phyloP scores from a whole-genome alignment of 345 rosid genomes.

The Eucalyptus tenuipes region DNA sequence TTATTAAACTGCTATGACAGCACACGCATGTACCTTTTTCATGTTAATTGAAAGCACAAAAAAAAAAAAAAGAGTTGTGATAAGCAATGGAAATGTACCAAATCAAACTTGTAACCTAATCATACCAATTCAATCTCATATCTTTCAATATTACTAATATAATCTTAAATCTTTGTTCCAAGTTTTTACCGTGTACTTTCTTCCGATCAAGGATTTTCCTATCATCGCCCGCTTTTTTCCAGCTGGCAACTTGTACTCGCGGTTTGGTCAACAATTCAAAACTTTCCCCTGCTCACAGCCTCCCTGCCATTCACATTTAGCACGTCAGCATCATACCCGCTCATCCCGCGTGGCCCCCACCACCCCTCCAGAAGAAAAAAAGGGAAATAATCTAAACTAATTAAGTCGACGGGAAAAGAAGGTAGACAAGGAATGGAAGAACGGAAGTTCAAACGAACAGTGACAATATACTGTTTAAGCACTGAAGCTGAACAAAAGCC shows the following conservation, averaged over 20 bases:
- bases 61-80: not conserved
- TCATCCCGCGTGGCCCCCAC: not conserved
- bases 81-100: not conserved
- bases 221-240: not conserved
- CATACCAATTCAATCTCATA: not conserved
- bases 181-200: not conserved
- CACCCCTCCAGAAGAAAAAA: too few species aligned
- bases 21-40: not conserved
- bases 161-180: not conserved
- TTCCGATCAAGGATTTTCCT: not conserved
- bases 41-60: not conserved
- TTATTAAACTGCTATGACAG: not conserved
- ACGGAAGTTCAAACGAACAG: not conserved
- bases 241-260: not conserved
- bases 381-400: not conserved
- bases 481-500: not conserved
- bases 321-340: not conserved
- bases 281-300: not conserved
- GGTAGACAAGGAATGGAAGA: not conserved
- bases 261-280: not conserved
- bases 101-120: not conserved
- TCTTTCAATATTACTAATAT: rapidly evolving
- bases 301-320: not conserved
- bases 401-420: not conserved
- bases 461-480: not conserved